Conservation (phyloP, 352 stramenopile species). For the Phytophthora hybrid region DNA sequence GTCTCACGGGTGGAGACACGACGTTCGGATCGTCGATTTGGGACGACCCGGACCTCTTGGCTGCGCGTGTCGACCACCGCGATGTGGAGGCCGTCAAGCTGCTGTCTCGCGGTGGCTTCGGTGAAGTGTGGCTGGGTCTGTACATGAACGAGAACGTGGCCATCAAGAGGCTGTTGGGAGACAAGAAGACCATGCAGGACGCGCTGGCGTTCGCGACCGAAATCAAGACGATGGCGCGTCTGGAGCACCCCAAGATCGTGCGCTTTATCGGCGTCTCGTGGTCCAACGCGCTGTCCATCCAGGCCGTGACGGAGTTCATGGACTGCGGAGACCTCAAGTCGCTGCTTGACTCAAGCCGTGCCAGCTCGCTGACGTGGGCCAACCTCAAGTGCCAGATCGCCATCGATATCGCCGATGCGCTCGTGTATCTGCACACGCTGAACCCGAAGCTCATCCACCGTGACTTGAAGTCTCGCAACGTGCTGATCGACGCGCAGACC, state of each 20-base stretch:
- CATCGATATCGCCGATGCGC: slow-evolving; percentile 69
- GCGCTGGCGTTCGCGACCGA: slow-evolving; percentile 66
- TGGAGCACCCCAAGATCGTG: slow-evolving; percentile 77
- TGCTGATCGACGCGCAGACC: slow-evolving; percentile 66
- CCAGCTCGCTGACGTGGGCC: slow-evolving; percentile 57
- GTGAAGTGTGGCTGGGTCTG: slow-evolving; percentile 73
- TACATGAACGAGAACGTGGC: slow-evolving; percentile 77
- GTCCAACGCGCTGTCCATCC: slow-evolving; percentile 67
- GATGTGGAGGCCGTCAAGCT: slow-evolving; percentile 66
- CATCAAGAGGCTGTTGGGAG: slow-evolving; percentile 63
- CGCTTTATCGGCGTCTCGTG: slow-evolving; percentile 76
- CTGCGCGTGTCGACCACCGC: slow-evolving; percentile 62
- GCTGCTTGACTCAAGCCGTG: slow-evolving; percentile 50
- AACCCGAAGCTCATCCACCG: slow-evolving; percentile 74
- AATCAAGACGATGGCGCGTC: slow-evolving; percentile 62
- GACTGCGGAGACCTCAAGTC: slow-evolving; percentile 70
- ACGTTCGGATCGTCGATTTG: slow-evolving; percentile 67
- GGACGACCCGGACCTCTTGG: slow-evolving; percentile 70
- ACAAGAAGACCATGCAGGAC: slow-evolving; percentile 67
- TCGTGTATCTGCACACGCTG: slow-evolving; percentile 79
- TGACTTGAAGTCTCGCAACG: slow-evolving; percentile 76
- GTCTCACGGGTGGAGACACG: slow-evolving; percentile 45
- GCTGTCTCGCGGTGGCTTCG: slow-evolving; percentile 70
- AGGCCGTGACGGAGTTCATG: slow-evolving; percentile 76
- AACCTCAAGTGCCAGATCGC: slow-evolving; percentile 77